Base-by-base conservation (phyloP, 768 basidiomycete genomes). In the Lentinula boryana region DNA sequence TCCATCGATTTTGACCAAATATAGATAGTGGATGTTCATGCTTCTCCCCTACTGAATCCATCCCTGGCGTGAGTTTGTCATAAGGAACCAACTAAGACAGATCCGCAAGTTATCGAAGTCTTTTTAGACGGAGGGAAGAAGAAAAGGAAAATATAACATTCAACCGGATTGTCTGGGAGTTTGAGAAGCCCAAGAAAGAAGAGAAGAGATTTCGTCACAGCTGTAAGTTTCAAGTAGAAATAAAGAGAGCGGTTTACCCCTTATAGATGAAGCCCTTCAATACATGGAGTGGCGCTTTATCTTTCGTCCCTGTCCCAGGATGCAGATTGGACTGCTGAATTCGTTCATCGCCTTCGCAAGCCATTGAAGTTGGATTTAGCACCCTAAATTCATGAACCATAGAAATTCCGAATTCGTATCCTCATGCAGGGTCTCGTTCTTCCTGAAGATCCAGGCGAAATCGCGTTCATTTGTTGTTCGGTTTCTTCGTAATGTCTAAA, bases 31-130 rank as follows among this genome's bases (percentile, higher is more conserved):
- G 46, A 58, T 15, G 48, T 33, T 58, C 13, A 35, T 57, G 40
- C 38, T 27, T 23, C 56, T 44, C 32, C 27, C 38, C 32, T 18
- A 35, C 57, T 56, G 23, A 56, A 38, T 38, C 54, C 36, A 43
- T 15, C 36, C 36, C 36, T 38, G 36, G 3, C 36, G 36, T 38
- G 13, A 48, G 41, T 57, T 46, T 57, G 56, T 57, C 40, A 57
- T 16, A 48, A 58, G 57, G 57, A 58, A 58, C 57, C 44, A 58
- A 48, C 57, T 21, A 18, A 16, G 18, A 56, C 54, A 58, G 57
- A 35, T 33, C 57, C 57, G 57, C 55, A 56, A 56, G 7, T 44
- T 58, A 49, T 58, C 57, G 46, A 58, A 21, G 44, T 36, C 38
- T 57, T 44, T 57, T 57, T 46, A 16, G 41, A 56, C 27, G 27